phyloP scores from a whole-genome alignment of 257 asterid species.

The Sherardia arvensis region DNA sequence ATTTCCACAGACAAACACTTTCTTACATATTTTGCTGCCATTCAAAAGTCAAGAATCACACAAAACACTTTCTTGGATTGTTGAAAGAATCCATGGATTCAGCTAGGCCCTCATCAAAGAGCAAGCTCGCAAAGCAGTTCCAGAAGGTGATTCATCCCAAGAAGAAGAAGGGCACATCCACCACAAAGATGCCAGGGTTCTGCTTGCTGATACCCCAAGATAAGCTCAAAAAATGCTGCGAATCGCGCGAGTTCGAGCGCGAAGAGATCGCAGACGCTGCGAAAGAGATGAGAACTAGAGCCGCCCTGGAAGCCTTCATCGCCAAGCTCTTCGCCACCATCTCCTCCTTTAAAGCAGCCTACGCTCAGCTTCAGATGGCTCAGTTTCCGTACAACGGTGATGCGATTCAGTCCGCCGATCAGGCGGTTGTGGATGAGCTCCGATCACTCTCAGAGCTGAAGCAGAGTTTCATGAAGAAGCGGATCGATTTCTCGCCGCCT shows the following conservation, averaged over 20 bases:
- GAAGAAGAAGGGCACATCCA: conserved; percentile 2
- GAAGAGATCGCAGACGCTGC: conserved; percentile 46
- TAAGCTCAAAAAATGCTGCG: conserved; percentile 74
- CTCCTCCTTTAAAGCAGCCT: conserved; percentile 82
- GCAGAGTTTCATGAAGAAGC: conserved; percentile 48
- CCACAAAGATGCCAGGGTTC: conserved; percentile 37
- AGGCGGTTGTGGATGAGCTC: conserved; percentile 71
- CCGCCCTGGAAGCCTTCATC: conserved; percentile 73
- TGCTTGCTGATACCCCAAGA: conserved; percentile 75
- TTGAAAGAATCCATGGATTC: conserved; percentile 47
- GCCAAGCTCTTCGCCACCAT: conserved; percentile 88
- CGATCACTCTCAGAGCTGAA: conserved; percentile 75
- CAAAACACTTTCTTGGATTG: neutral
- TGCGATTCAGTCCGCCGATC: conserved; percentile 76
- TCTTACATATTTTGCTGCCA: neutral
- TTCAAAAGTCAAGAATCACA: neutral
- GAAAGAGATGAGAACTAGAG: conserved; percentile 43
- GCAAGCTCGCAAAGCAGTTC: conserved; percentile 52
- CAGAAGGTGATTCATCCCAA: conserved; percentile 47
- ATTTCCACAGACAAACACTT: conserved; percentile 7
- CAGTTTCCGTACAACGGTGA: conserved; percentile 80
- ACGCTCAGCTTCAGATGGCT: conserved; percentile 91
- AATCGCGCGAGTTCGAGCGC: conserved; percentile 46
- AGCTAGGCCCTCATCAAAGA: conserved; percentile 28
- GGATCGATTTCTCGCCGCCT: conserved; percentile 78